Base-by-base conservation (phyloP, 192 early-diverging fungal genomes). In the Entomortierella lignicola region DNA sequence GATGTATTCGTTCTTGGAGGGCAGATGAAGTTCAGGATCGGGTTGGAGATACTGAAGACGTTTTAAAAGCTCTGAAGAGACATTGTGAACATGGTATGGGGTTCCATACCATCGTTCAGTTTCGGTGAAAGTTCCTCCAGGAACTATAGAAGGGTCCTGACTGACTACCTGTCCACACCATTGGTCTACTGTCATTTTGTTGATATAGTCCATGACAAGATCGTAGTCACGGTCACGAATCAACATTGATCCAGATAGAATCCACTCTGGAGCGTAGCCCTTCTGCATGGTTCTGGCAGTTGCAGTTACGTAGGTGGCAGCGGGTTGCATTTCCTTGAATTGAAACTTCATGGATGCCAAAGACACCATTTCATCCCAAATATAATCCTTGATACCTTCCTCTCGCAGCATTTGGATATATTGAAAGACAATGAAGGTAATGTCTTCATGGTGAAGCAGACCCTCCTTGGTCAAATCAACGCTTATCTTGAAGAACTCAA, bases 41-140 rank as follows among this genome's bases (percentile, higher is more conserved):
- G 52, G 43, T 10, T 57, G 43, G 4, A 75, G 31, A n/a, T 73
- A 26, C 6, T 61, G 39, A 20, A 86, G 60, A 32, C 65, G 65
- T 73, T 86, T 63, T 62, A 85, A 74, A 51, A 94, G 71, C 2
- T 69, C 67, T 13, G 80, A 54, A 2, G 83, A 70, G 21, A 95
- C 73, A 15, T 83, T 60, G 27, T 84, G 74, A 54, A 93, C 84
- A 23, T 85, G 80, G 64, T 96, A 97, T 52, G 93, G 89, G 1
- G 92, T 92, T 13, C 86, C 91, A 62, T 97, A 99, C 88, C 92
- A 93, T 39, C 84, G 61, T 41, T 96, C 95, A 55, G 85, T 89
- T 23, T 82, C 50, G 50, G 83, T 90, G 11, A 77, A 73, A 12
- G 70, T 67, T 12, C 84, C 80, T 1, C 82, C 83, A 21, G 71